Base-by-base conservation (phyloP, 768 basidiomycete species). In the Mycena filopes region DNA sequence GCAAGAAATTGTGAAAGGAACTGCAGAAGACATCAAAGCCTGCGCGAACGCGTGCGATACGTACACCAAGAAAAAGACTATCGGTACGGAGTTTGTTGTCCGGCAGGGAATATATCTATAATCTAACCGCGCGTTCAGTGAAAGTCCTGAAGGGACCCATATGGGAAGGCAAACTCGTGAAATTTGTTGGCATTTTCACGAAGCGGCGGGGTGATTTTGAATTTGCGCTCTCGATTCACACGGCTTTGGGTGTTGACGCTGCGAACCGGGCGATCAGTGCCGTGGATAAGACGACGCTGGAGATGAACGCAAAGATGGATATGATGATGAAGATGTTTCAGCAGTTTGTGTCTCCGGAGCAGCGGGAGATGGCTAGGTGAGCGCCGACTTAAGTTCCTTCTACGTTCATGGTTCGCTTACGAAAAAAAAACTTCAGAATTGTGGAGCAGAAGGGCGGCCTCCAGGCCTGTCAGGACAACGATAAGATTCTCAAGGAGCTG, bases 11-110 rank as follows among this genome's bases (percentile, higher is more conserved):
- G 23, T 45, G 8, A 57, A 72, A 40, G 45, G 51, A 1, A 71
- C 75, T 6, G 76, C 76, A 26, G 51, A 74, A 9, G 76, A 79
- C 58, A 80, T 80, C 63, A 74, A 74, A 49, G 66, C 73, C 13
- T 79, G 78, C 50, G 75, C 71, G 1, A 76, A 61, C 25, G 31
- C 63, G 0, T 80, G 80, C 63, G 79, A 81, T 55, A 71, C 76
- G 0, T 80, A 79, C 58, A 65, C 70, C 25, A 79, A 78, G 56
- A 76, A 75, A 29, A 68, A 72, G 11, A 51, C 76, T 16, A 60
- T 77, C 4, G 75, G 72, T 74, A 12, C 50, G 72, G 64, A 15
- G 8, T 36, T 13, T 15, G n/a, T 49, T n/a, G 16, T 23, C 33
- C 40, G 11, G 8, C 23, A 21, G 9, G 9, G 49, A 28, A 16